Percentiles rank a stretch among this genome's conserved stretches.
Evolutionary conservation across 257 asterid genomes (phyloP).

Genomic region (Jacaranda mimosifolia): DNA sequence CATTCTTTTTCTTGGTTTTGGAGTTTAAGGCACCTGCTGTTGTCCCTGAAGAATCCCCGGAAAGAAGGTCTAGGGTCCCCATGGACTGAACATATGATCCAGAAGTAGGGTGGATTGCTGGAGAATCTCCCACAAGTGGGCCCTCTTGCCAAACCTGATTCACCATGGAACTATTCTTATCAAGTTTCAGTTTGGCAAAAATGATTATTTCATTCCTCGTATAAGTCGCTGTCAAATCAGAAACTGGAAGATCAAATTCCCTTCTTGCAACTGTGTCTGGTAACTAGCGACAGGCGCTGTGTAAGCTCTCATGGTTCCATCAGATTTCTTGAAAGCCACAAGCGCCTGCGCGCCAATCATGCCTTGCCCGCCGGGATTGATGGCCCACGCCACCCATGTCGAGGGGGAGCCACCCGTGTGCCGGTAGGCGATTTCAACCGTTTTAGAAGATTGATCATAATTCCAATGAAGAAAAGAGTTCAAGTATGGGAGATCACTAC

Average conservation of each 20-base stretch:
- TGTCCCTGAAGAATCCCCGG: constrained; percentile 53
- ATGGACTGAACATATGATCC: constrained; percentile 68
- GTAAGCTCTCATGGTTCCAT: constrained; percentile 70
- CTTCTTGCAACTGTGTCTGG: constrained; percentile 48
- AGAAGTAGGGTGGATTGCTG: constrained; percentile 61
- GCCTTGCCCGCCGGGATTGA: constrained; percentile 72
- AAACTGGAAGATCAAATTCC: constrained; percentile 73
- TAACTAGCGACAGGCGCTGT: constrained; percentile 52
- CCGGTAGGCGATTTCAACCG: constrained; percentile 68
- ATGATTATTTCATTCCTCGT: constrained; percentile 58
- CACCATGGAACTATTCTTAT: constrained; percentile 53
- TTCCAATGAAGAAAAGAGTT: constrained; percentile 90
- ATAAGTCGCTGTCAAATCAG: constrained; percentile 66
- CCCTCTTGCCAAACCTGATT: constrained; percentile 98
- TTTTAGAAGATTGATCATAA: constrained; percentile 56
- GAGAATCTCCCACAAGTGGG: constrained; percentile 70
- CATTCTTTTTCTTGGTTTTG: constrained; percentile 44
- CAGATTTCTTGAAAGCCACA: constrained; percentile 77
- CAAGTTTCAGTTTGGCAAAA: constrained; percentile 72
- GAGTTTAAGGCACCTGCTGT: constrained; percentile 34
- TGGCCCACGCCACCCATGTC: constrained; percentile 90
- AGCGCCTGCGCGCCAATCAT: constrained; percentile 86
- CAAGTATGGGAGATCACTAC: constrained; percentile 72
- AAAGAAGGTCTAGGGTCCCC: constrained; percentile 65
- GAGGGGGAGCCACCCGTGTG: constrained; percentile 52